A percentile compares a stretch with the other conserved stretches of the same genome.
These are phyloP conservation scores for Fusarium heterosporum DNA, from an alignment of 2,329 filamentous ascomycete species.

Conservation along the genomic window DNA sequence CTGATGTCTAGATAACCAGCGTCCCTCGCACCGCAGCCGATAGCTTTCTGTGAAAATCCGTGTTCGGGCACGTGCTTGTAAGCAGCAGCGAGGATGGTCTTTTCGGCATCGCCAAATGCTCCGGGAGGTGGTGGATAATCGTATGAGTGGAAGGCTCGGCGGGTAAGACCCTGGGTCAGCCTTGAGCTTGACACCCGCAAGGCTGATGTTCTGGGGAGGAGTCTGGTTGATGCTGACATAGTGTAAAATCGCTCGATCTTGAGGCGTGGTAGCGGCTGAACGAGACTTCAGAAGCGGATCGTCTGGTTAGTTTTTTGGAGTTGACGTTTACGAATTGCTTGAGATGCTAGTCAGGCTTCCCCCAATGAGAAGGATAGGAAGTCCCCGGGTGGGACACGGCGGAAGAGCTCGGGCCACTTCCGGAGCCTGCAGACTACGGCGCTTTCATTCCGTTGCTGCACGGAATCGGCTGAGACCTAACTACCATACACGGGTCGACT, in stretches of 20 bases:
- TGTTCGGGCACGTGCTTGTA: slow-evolving; percentile 80
- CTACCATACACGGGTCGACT: no score
- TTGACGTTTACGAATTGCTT: slow-evolving; percentile 34
- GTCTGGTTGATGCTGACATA: slow-evolving; percentile 35
- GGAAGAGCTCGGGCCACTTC: slow-evolving; percentile 32
- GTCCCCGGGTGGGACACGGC: slow-evolving; percentile 11
- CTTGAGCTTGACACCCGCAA: slow-evolving; percentile 27
- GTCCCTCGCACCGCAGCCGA: slow-evolving; percentile 83
- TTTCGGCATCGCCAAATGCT: slow-evolving; percentile 76
- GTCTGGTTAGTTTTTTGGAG: slow-evolving; percentile 21
- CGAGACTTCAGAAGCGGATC: slow-evolving; percentile 16
- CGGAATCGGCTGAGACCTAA: slow-evolving; percentile 10
- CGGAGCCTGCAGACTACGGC: slow-evolving; percentile 11
- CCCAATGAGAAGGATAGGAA: slow-evolving; percentile 25
- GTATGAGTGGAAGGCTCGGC: slow-evolving; percentile 75
- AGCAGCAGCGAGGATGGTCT: slow-evolving; percentile 83
- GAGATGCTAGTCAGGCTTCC: background rate
- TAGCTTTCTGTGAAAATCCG: slow-evolving; percentile 81
- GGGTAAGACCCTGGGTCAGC: slow-evolving; percentile 25
- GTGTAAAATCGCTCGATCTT: background rate
- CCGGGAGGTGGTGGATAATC: slow-evolving; percentile 70
- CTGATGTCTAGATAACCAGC: slow-evolving; percentile 89
- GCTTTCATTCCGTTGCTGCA: slow-evolving; percentile 14
- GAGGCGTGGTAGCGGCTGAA: background rate
- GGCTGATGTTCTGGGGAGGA: slow-evolving; percentile 31